Base-by-base conservation (phyloP, 2,329 filamentous ascomycete genomes). In the Purpureocillium lavendulum region DNA sequence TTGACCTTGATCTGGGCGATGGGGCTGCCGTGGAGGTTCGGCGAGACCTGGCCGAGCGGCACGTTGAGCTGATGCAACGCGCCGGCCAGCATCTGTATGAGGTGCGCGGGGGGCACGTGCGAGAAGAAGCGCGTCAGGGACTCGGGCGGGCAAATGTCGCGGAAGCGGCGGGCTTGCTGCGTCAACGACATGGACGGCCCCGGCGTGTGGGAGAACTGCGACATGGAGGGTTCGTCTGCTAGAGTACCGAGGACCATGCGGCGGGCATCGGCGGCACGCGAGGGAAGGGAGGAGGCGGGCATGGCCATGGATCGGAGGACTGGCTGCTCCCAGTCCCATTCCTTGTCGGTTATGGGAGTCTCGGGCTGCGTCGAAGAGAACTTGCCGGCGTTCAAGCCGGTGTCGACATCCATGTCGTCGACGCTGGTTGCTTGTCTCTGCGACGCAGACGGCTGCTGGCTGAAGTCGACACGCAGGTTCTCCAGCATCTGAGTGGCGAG, bases 401-500 rank as follows among this genome's bases (percentile, higher is more conserved):
- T 53, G 52, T 94, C 85, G 39, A 89, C 57, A 30, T 89, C 83
- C 80, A 90, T 89, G 11, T 71, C 61, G 48, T 85, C 74, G 46
- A 45, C 21, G 47, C 46, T 30, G 36, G 55, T 42, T 2, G 43
- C 41, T 5, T 42, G 63, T 45, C 48, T 57, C 46, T 61, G 67
- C 2, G 69, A 71, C 11, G 72, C 66, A 4, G 68, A 70, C 4
- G 82, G 79, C 43, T 77, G 70, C 51, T 84, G 76, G 39, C 73
- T 80, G 56, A 97, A 89, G 60, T 96, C 86, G 57, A 98, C 94
- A 46, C 79, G 84, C 13, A 98, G 76, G 40, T 80, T 84, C 57
- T 94, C 87, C 40, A 98, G 81, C 87, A 98, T 95, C 55, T 87
- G 81, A 0, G 92, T 94, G n/a, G 92, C 92, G 35, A 98, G 71